phyloP scores from a whole-genome alignment of 805 yeast species.

The Wickerhamiella spandovensis region DNA sequence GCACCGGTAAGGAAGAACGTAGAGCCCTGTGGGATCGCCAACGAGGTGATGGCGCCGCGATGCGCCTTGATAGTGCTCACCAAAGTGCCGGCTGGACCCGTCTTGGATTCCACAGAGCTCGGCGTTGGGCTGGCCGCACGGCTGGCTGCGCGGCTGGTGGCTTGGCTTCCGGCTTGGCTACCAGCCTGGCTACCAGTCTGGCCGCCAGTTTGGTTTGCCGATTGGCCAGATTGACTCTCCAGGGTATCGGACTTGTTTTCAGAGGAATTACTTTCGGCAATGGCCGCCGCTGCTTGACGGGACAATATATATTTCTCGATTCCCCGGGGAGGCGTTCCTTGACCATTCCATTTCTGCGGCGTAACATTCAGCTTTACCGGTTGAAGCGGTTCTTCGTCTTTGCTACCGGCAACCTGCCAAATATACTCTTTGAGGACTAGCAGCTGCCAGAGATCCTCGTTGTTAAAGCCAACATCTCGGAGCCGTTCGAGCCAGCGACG shows the following conservation, averaged over 20 bases:
- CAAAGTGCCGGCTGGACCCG: conserved; percentile 17
- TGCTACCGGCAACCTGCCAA: conserved; percentile 23
- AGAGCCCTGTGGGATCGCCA: conserved; percentile 37
- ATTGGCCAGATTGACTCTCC: no score
- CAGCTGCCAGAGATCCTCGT: conserved; percentile 71
- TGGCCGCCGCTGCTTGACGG: not conserved
- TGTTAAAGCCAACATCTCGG: conserved; percentile 57
- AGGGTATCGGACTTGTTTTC: not conserved
- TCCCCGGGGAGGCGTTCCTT: not conserved
- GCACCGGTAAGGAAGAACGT: conserved; percentile 67
- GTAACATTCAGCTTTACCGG: not conserved
- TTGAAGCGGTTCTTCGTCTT: not conserved
- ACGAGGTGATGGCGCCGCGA: conserved; percentile 42
- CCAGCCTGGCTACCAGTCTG: not conserved
- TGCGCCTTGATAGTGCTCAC: conserved; percentile 56
- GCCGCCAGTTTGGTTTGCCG: no score
- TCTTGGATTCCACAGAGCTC: not conserved
- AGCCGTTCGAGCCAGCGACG: conserved; percentile 51
- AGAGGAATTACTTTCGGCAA: not conserved
- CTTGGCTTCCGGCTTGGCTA: not conserved
- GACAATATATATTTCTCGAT: not conserved
- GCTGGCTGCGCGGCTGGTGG: not conserved
- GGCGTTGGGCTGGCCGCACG: not conserved
- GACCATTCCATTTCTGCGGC: not conserved
- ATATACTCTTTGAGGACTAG: conserved; percentile 58